Base-by-base conservation (phyloP, 345 rosid genomes). In the Firmiana major region DNA sequence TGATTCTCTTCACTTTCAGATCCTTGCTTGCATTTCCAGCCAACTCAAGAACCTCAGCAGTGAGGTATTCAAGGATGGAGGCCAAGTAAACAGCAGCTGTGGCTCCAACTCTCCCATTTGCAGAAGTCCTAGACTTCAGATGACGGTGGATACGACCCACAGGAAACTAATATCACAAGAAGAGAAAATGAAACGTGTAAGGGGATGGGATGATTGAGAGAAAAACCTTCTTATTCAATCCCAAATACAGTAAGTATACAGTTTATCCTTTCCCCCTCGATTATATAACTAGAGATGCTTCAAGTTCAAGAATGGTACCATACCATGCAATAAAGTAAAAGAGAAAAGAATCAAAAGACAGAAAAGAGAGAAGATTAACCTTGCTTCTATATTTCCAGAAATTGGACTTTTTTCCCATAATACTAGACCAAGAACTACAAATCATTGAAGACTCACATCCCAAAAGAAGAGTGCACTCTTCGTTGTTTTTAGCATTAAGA, bases 141-240 rank as follows among this genome's bases (percentile, higher is more conserved):
- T 89, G 95, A 22, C 95, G 93, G 43, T 89, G 95, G 48, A 91
- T 89, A 12, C 95, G 89, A 64, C 95, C 95, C 74, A 91, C 95
- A 1, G 93, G 95, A 73, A 89, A 91, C 95, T 91, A 77, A 81
- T 71, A 16, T 17, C 62, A 48, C 62, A 48, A 9, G 0, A 19
- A 28, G 51, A 74, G n/a, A 67, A 13, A 38, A 28, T 17, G 10
- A 31, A 28, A 16, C 21, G 1, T 68, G n/a, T 70, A 70, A 49
- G 40, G 3, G 13, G 11, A 10, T 6, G 68, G 45, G 5, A 11
- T 31, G 40, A 34, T 31, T 7, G 21, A 63, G 43, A 26, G 40
- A 34, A 17, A 51, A 38, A 58, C 36, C 0, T 16, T 21, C 24
- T 55, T 53, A n/a, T 72, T 7, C 51, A 55, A 55, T 38, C 4